phyloP scores from a whole-genome alignment of 805 yeast species.

The Cyberlindnera sargentensis region DNA sequence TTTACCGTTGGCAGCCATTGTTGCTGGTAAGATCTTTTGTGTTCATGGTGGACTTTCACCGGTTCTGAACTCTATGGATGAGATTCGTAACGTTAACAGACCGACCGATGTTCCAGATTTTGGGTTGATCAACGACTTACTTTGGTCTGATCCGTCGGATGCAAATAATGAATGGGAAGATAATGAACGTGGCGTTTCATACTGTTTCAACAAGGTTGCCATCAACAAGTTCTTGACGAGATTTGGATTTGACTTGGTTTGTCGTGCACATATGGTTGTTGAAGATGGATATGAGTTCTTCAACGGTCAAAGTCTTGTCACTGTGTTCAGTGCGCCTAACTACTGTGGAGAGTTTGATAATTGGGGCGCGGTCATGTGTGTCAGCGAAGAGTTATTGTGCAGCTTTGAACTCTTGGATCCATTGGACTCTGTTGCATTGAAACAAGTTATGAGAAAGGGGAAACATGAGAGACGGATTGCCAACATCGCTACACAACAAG shows the following conservation, averaged over 20 bases:
- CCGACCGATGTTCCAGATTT: slow-evolving; percentile 97
- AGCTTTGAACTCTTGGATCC: slow-evolving; percentile 93
- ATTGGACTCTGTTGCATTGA: slow-evolving; percentile 83
- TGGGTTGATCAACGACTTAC: slow-evolving; percentile 93
- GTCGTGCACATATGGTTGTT: slow-evolving; percentile 94
- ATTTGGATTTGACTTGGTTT: slow-evolving; percentile 76
- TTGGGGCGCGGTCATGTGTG: slow-evolving; percentile 99
- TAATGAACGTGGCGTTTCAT: slow-evolving; percentile 95
- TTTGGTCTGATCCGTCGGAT: slow-evolving; percentile 89
- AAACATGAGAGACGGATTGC: slow-evolving; percentile 76
- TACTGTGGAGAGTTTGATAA: slow-evolving; percentile 71
- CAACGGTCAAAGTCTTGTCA: slow-evolving; percentile 80
- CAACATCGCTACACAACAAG: slow-evolving; percentile 23
- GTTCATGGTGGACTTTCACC: slow-evolving; percentile 96
- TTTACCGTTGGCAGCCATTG: slow-evolving; percentile 80
- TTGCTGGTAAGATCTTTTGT: slow-evolving; percentile 89
- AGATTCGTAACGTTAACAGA: slow-evolving; percentile 76
- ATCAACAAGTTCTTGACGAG: slow-evolving; percentile 66
- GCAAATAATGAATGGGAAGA: slow-evolving; percentile 76
- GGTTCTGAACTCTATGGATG: slow-evolving; percentile 66
- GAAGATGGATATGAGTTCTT: slow-evolving; percentile 96
- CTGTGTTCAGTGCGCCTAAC: slow-evolving; percentile 98
- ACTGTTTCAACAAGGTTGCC: slow-evolving; percentile 78
- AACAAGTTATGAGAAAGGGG: slow-evolving; percentile 93
- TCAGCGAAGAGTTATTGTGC: slow-evolving; percentile 85